Base-by-base conservation (phyloP, 371 early-diverging fungal species). In the Mortierella polycephala region DNA sequence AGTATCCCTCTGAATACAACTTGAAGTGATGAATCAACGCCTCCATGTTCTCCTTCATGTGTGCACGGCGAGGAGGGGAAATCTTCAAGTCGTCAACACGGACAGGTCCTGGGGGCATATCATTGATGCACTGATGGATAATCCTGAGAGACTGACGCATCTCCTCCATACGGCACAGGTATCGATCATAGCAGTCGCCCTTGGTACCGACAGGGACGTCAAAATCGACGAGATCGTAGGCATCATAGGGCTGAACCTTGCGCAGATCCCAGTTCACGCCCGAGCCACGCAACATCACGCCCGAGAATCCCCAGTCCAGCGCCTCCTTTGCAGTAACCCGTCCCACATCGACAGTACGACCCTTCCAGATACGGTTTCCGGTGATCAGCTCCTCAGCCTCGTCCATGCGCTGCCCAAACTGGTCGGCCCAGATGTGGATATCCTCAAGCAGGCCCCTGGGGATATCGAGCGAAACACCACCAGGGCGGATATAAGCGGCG, bases 21-120 rank as follows among this genome's bases (percentile, higher is more conserved):
- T 98, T 98, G 83, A 98, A 98, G 88, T 98, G 99, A 81, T 97
- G 97, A 69, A 99, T 98, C 67, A 99, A 86, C n/a, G 96, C 96
- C 83, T 98, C 98, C 99, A 99, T 99, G 84, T 91, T 91, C 84
- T 96, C 94, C 91, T 99, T 99, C 99, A 99, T 99, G 81, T 88
- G 86, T 47, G 92, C 91, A 71, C 99, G 92, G 42, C 94, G 92
- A 54, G 99, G 99, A 58, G 99, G 97, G n/a, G 93, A 87, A 66
- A 98, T 93, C 91, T 99, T 99, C 92, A 92, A 88, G 83, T 99
- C 98, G 62, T 99, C 98, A 16, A 97, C 93, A 85, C 94, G 94
- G 80, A 96, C 88, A 42, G 94, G 92, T 41, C 99, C 99, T 50
- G 92, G 88, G 50, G 99, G 99, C 92, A 99, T 98, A 75, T 96